phyloP scores from a whole-genome alignment of 2,329 filamentous ascomycete species.

The Nemania sp. region DNA sequence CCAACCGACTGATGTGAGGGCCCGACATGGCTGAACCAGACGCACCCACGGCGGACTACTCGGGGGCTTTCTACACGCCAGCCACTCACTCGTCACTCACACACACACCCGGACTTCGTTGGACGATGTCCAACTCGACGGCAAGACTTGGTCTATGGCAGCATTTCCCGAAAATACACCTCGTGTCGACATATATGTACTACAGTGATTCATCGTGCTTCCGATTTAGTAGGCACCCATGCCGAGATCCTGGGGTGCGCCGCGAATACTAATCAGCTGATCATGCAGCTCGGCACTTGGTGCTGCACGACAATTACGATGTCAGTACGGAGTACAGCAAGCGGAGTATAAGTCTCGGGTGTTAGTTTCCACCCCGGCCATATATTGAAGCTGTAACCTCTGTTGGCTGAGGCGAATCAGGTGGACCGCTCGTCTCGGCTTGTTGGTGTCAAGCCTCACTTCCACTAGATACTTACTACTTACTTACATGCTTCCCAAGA shows the following conservation, averaged over 20 bases:
- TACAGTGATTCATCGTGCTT: constrained; percentile 31
- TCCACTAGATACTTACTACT: background rate
- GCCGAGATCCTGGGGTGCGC: constrained; percentile 38
- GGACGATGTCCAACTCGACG: constrained; percentile 23
- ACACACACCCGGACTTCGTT: constrained; percentile 8
- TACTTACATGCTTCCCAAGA: constrained; percentile 7
- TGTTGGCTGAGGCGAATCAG: constrained; percentile 23
- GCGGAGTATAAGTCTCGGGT: constrained; percentile 33
- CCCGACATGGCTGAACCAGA: constrained; percentile 25
- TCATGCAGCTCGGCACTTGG: constrained; percentile 39
- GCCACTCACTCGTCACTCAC: too few species aligned
- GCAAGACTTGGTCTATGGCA: constrained; percentile 18
- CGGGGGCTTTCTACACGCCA: constrained; percentile 20
- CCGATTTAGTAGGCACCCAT: constrained; percentile 25
- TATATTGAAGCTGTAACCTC: constrained; percentile 10
- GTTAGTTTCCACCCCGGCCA: constrained; percentile 22
- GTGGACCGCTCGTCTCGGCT: constrained; percentile 13
- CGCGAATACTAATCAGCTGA: constrained; percentile 38
- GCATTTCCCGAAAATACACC: constrained; percentile 23
- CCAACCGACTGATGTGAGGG: constrained; percentile 6
- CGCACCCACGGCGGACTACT: constrained; percentile 14
- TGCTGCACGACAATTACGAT: constrained; percentile 36
- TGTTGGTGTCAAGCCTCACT: constrained; percentile 16
- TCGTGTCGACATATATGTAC: constrained; percentile 32
- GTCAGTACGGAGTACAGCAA: constrained; percentile 16